phyloP scores from a whole-genome alignment of 441 rosid genomes.

The Adansonia rubrostipa region DNA sequence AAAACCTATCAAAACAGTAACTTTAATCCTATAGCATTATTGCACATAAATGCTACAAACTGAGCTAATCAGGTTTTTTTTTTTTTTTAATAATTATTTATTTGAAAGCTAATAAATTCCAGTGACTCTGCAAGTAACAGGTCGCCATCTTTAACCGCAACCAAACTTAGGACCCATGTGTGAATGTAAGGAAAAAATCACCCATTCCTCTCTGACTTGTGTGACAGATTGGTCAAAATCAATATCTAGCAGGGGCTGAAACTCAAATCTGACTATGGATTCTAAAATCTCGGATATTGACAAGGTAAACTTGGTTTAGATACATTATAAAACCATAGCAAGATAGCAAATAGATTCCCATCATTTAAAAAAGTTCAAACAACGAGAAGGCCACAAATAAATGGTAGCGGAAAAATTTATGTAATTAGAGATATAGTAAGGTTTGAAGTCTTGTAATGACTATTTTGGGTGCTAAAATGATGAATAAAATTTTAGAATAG shows the following conservation, averaged over 20 bases:
- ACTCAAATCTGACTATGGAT: neutral
- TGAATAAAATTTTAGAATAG: neutral
- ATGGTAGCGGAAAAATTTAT: neutral
- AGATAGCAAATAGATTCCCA: neutral
- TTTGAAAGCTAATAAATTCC: neutral
- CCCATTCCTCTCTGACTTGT: neutral
- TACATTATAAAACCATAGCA: neutral
- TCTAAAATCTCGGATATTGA: neutral
- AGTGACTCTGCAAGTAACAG: neutral
- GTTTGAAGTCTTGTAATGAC: neutral
- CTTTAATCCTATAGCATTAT: neutral
- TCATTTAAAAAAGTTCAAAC: neutral
- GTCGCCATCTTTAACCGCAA: neutral
- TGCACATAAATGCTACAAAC: slow-evolving; percentile 4
- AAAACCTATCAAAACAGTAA: neutral
- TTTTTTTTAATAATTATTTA: neutral
- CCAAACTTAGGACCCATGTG: neutral
- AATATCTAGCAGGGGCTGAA: neutral
- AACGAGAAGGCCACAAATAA: neutral
- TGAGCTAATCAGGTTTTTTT: neutral
- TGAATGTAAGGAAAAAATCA: neutral
- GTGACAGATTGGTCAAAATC: neutral
- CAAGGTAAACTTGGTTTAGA: neutral
- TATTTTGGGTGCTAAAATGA: neutral
- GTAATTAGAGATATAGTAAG: neutral